Evolutionary conservation across 108 stramenopile genomes (phyloP).

Genomic region (Pinguiococcus pyrenoidosus): DNA sequence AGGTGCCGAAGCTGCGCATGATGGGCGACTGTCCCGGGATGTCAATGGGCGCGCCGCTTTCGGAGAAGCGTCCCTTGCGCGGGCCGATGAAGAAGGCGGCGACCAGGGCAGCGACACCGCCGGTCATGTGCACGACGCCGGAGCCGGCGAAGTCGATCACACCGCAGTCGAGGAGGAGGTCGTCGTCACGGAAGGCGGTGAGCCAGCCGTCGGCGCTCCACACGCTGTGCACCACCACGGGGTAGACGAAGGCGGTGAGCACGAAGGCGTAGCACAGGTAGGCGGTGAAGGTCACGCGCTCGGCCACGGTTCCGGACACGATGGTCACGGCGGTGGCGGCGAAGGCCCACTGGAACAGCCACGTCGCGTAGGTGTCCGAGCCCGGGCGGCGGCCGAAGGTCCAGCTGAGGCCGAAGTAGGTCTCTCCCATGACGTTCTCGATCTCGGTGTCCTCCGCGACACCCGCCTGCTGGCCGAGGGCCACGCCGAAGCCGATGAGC

Average conservation of each 20-base stretch:
- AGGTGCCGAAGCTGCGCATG: slow-evolving; percentile 64
- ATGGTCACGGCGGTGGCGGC: slow-evolving; percentile 68
- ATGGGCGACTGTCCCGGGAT: slow-evolving; percentile 62
- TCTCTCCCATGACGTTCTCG: no score
- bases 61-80: slow-evolving; percentile 63
- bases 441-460: no score
- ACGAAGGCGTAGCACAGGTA: slow-evolving; percentile 59
- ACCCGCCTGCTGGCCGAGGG: no score
- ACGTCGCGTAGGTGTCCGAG: slow-evolving; percentile 35
- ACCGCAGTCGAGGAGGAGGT: slow-evolving; percentile 31
- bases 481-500: slow-evolving; percentile 58
- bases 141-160: slow-evolving; percentile 79
- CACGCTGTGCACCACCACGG: slow-evolving; percentile 60
- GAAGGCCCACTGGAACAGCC: slow-evolving; percentile 72
- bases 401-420: no score
- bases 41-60: slow-evolving; percentile 44
- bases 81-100: slow-evolving; percentile 67
- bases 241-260: slow-evolving; percentile 71
- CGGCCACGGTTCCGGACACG: slow-evolving; percentile 78
- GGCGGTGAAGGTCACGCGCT: slow-evolving; percentile 64
- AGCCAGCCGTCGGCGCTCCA: slow-evolving; percentile 62
- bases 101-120: slow-evolving; percentile 62
- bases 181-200: slow-evolving; percentile 27
- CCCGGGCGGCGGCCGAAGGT: no score
- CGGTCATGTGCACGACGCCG: slow-evolving; percentile 78